Percentiles rank a stretch among this genome's conserved stretches.
Evolutionary conservation across 2,329 filamentous ascomycete genomes (phyloP).

Genomic region (Ophiostoma ulmi): DNA sequence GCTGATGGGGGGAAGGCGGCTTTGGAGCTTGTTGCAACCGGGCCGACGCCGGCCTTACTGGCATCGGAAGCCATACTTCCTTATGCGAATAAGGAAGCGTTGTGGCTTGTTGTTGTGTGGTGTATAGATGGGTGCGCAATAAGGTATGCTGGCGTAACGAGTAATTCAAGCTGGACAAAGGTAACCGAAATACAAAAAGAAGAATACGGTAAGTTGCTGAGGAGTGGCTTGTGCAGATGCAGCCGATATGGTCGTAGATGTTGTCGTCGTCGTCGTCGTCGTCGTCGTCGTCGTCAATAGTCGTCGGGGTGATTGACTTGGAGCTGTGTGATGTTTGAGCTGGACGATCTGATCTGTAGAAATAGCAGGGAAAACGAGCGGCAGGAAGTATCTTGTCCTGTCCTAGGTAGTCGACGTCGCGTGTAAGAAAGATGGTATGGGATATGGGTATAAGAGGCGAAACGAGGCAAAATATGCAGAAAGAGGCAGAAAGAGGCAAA

Average conservation of each 20-base stretch:
- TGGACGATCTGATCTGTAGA: neutral
- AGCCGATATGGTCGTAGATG: neutral
- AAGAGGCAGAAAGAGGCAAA: neutral
- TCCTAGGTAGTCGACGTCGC: neutral
- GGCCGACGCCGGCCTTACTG: slow-evolving; percentile 22
- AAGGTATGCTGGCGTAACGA: slow-evolving; percentile 1
- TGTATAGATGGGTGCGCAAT: neutral
- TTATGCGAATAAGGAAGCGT: neutral
- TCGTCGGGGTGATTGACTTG: neutral
- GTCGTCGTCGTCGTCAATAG: neutral
- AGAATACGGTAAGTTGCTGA: neutral
- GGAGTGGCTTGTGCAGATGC: neutral
- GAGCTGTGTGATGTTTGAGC: neutral
- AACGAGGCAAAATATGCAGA: neutral
- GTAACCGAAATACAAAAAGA: neutral
- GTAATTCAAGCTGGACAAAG: neutral
- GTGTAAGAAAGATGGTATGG: neutral
- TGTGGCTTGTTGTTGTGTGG: neutral
- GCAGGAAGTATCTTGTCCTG: neutral
- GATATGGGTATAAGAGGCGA: neutral
- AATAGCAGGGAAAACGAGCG: slow-evolving; percentile 1
- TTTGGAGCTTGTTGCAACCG: neutral
- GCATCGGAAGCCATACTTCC: slow-evolving; percentile 23
- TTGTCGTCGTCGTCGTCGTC: neutral
- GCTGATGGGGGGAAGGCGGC: slow-evolving; percentile 10